These are phyloP conservation scores for Sungouiella blattae DNA, from an alignment of 805 yeast genomes.

Conservation along the genomic window DNA sequence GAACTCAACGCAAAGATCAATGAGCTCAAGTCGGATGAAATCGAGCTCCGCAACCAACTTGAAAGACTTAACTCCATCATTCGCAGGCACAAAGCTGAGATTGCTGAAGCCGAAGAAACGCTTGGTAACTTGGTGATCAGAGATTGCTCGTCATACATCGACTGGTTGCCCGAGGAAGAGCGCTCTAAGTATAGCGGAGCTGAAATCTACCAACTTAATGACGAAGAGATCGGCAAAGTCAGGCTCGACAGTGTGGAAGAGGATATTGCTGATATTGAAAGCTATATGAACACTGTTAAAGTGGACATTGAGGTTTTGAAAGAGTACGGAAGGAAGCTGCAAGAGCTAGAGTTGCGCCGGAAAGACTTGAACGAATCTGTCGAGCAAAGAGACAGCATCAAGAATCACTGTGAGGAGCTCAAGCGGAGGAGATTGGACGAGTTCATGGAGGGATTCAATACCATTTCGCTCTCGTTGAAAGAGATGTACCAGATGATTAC, in stretches of 20 bases:
- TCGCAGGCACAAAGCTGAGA: slow-evolving; percentile 36
- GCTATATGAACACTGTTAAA: slow-evolving; percentile 50
- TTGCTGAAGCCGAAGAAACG: slow-evolving; percentile 35
- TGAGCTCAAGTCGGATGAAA: slow-evolving; percentile 58
- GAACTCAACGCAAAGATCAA: slow-evolving; percentile 47
- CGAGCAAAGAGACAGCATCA: slow-evolving; percentile 57
- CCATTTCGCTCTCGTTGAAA: slow-evolving; percentile 81
- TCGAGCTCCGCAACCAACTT: slow-evolving; percentile 61
- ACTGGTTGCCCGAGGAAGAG: slow-evolving; percentile 47
- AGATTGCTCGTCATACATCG: slow-evolving; percentile 49
- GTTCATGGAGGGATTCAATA: slow-evolving; percentile 88
- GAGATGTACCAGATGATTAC: slow-evolving; percentile 99
- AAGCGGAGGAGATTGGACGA: slow-evolving; percentile 76
- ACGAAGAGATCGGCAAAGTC: slow-evolving; percentile 47
- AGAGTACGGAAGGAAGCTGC: slow-evolving; percentile 67
- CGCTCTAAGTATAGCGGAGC: slow-evolving; percentile 31
- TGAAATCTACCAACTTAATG: slow-evolving; percentile 41
- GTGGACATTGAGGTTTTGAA: slow-evolving; percentile 72
- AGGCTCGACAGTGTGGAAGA: slow-evolving; percentile 47
- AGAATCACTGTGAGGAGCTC: slow-evolving; percentile 60
- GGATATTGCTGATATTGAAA: slow-evolving; percentile 54
- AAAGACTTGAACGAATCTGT: slow-evolving; percentile 68
- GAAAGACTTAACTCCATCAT: slow-evolving; percentile 50
- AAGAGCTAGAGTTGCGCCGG: slow-evolving; percentile 63
- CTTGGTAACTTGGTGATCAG: slow-evolving; percentile 46